Evolutionary conservation across 179 eudicot species (phyloP).

Genomic region (Beta lomatogona): DNA sequence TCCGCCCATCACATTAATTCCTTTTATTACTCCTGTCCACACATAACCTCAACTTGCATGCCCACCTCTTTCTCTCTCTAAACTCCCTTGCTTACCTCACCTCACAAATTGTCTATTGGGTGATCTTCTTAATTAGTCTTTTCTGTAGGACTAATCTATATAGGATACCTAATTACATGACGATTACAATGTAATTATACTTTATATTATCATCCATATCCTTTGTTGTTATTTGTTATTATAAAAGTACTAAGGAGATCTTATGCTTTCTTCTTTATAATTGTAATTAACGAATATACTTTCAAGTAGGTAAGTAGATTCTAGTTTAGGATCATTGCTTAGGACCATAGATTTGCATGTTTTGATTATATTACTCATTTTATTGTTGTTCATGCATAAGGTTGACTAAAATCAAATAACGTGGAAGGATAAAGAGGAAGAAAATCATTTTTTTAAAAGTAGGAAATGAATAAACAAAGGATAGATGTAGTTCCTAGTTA

Average conservation of each 20-base stretch:
- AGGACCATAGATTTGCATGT: slow-evolving; percentile 1
- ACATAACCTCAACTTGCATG: neutral
- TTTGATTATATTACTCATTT: no score
- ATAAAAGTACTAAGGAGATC: neutral
- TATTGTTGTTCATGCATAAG: neutral
- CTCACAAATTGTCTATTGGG: neutral
- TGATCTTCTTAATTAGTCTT: no score
- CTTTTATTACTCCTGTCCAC: neutral
- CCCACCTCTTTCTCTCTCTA: neutral
- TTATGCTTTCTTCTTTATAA: neutral
- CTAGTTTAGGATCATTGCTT: slow-evolving; percentile 6
- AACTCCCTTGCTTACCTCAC: neutral
- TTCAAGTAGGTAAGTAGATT: neutral
- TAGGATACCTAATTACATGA: slow-evolving; percentile 1
- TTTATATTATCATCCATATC: neutral
- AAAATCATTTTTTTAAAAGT: neutral
- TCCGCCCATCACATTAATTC: neutral
- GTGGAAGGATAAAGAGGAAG: no score
- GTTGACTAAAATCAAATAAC: neutral
- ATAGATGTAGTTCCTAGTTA: no score
- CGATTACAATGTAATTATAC: neutral
- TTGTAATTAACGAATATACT: slow-evolving; percentile 3
- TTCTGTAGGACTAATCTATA: neutral
- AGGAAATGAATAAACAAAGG: neutral
- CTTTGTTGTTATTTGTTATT: neutral